phyloP scores from a whole-genome alignment of 257 asterid species.

The Solanum tarijense region DNA sequence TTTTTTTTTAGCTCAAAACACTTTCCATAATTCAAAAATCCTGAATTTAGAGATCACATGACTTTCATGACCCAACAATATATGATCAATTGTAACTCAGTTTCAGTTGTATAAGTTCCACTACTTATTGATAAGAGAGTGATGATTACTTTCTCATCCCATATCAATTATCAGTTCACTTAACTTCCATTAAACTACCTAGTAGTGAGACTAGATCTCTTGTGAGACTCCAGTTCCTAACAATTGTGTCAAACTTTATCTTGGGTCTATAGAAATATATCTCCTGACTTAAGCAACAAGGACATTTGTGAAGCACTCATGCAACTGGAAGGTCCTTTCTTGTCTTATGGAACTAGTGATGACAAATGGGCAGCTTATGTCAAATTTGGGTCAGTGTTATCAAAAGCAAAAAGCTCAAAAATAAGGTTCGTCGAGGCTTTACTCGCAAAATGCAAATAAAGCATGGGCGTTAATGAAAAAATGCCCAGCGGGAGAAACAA shows the following conservation, averaged over 20 bases:
- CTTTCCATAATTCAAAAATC: background rate
- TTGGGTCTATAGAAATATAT: background rate
- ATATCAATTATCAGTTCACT: background rate
- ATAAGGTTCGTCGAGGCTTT: background rate
- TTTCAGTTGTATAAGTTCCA: background rate
- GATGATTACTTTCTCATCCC: background rate
- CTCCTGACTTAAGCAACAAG: background rate
- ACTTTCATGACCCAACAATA: background rate
- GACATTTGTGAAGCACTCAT: background rate
- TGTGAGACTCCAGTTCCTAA: background rate
- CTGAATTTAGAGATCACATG: background rate
- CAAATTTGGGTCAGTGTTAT: background rate
- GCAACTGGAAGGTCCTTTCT: background rate
- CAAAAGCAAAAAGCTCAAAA: background rate
- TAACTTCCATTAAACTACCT: background rate
- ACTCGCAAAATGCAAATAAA: background rate
- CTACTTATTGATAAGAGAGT: background rate
- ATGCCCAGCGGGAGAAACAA: background rate
- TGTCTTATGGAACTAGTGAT: background rate
- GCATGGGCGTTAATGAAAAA: background rate
- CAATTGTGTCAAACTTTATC: background rate
- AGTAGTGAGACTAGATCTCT: background rate
- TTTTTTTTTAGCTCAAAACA: background rate
- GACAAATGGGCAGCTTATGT: background rate
- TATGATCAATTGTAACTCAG: background rate